phyloP scores from a whole-genome alignment of 345 rosid species.

The Hibiscus syriacus region DNA sequence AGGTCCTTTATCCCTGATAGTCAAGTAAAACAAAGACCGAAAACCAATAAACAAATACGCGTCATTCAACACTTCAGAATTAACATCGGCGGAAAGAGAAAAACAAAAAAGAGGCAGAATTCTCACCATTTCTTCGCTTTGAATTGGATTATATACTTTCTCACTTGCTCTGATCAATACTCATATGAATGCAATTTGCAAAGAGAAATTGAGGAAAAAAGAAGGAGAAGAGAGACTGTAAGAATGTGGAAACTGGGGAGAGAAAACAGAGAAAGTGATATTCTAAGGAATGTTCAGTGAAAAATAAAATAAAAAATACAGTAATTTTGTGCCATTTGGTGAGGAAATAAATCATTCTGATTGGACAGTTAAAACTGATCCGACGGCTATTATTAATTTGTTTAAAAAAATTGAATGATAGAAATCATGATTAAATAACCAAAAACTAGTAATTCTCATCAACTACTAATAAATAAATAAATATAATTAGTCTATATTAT shows the following conservation, averaged over 20 bases:
- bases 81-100: background rate
- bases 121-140: conserved; percentile 12
- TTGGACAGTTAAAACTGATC: conserved; percentile 1
- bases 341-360: conserved; percentile 7
- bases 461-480: no score
- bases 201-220: background rate
- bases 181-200: background rate
- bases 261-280: background rate
- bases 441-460: no score
- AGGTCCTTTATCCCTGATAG: background rate
- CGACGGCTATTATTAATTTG: background rate
- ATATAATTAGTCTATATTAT: no score
- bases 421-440: background rate
- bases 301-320: background rate
- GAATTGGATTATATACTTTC: background rate
- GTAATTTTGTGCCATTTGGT: no score
- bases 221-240: background rate
- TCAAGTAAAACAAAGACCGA: background rate
- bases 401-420: background rate
- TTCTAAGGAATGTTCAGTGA: background rate
- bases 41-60: background rate
- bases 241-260: background rate
- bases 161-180: background rate
- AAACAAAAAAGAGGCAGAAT: background rate
- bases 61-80: background rate